Percentiles rank a stretch among this genome's conserved stretches.
Conservation (phyloP, 371 early-diverging fungal species). For the Mucor lusitanicus region DNA sequence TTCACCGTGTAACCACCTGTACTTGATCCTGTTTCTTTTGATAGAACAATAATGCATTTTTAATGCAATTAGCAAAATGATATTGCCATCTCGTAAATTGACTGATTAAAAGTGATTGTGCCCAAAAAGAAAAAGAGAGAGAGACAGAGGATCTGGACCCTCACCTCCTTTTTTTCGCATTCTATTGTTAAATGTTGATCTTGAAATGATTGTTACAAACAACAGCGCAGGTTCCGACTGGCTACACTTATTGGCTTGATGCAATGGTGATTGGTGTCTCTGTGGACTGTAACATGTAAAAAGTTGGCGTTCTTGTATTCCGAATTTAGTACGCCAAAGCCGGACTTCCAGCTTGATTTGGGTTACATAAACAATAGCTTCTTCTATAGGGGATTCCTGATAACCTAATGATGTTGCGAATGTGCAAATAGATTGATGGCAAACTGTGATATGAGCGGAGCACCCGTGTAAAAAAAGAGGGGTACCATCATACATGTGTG, state of each 20-base stretch:
- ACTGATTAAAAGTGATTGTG: not conserved
- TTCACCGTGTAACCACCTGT: not conserved
- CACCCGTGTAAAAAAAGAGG: not conserved
- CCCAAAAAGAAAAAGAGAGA: not conserved
- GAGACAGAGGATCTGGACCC: not conserved
- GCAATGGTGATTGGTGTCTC: not conserved
- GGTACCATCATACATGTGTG: not conserved
- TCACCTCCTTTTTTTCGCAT: not conserved
- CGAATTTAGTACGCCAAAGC: not conserved
- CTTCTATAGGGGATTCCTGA: not conserved
- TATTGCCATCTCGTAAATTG: not conserved
- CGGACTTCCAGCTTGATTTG: constrained; percentile 12
- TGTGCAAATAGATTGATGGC: not conserved
- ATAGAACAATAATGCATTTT: not conserved
- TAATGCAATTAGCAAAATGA: not conserved
- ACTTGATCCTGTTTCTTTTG: not conserved
- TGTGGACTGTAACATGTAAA: not conserved
- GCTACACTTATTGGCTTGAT: not conserved
- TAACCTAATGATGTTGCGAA: not conserved
- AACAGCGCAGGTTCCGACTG: constrained; percentile 1
- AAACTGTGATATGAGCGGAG: not conserved
- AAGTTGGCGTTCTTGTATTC: constrained; percentile 1
- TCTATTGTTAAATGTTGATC: constrained; percentile 4
- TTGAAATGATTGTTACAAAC: not conserved
- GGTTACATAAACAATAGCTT: constrained; percentile 1